Percentiles rank a stretch among this genome's conserved stretches.
Evolutionary conservation across 2,329 filamentous ascomycete genomes (phyloP).

Genomic region (Curvularia lunata): DNA sequence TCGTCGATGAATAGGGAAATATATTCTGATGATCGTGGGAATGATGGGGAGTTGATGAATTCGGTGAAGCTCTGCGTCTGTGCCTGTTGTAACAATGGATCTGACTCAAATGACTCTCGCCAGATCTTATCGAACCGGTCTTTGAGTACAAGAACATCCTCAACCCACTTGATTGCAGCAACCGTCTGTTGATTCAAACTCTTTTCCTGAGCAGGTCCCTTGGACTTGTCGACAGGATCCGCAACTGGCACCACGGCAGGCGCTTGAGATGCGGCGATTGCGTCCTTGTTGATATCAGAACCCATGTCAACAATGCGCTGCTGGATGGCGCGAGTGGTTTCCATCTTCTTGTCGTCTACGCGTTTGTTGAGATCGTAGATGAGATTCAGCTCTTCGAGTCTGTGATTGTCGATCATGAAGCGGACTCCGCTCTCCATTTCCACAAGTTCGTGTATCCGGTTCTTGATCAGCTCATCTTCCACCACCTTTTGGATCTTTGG

Average conservation of each 20-base stretch:
- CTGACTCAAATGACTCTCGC: conserved; percentile 72
- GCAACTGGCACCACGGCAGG: conserved; percentile 53
- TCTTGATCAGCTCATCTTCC: conserved; percentile 78
- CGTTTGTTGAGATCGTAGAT: conserved; percentile 80
- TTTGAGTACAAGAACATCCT: conserved; percentile 84
- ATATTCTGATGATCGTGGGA: conserved; percentile 83
- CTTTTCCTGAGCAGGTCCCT: conserved; percentile 53
- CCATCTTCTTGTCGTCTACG: conserved; percentile 75
- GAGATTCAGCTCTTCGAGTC: conserved; percentile 76
- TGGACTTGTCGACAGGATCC: conserved; percentile 60
- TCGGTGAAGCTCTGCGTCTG: conserved; percentile 87
- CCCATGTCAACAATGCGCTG: conserved; percentile 80
- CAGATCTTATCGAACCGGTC: conserved; percentile 87
- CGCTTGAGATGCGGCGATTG: conserved; percentile 61
- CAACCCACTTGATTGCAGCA: conserved; percentile 92
- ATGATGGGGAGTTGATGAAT: conserved; percentile 81
- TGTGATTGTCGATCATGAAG: conserved; percentile 91
- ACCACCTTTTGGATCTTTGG: conserved; percentile 77
- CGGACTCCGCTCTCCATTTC: conserved; percentile 85
- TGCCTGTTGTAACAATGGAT: conserved; percentile 79
- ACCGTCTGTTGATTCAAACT: conserved; percentile 77
- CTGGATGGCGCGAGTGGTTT: conserved; percentile 74
- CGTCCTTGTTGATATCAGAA: conserved; percentile 77
- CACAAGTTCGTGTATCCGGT: conserved; percentile 81
- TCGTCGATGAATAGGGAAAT: conserved; percentile 97